Conservation (phyloP, 306 rosid genomes). For the Arachis stenosperma region DNA sequence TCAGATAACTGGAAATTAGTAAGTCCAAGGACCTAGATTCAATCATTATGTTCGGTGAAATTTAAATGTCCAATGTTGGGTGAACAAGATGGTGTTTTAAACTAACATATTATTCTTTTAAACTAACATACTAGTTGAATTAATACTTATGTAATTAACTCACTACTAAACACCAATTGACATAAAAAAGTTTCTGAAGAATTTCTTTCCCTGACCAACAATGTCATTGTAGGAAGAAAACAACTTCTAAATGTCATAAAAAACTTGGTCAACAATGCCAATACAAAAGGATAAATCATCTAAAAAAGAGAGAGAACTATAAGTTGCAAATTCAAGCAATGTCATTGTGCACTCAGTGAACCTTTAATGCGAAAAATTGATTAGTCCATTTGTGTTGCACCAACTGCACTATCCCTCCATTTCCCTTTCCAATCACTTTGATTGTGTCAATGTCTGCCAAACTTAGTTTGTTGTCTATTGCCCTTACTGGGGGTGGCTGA, state of each 20-base stretch:
- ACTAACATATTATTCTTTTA: background rate
- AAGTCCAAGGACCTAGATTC: conserved; percentile 20
- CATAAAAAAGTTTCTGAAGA: conserved; percentile 18
- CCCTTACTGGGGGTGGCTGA: conserved; percentile 86
- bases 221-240: background rate
- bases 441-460: conserved; percentile 75
- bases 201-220: background rate
- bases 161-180: background rate
- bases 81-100: conserved; percentile 10
- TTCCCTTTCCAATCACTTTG: conserved; percentile 95
- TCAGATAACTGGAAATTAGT: background rate
- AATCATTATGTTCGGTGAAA: conserved; percentile 5
- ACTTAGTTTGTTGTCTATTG: conserved; percentile 72
- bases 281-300: background rate
- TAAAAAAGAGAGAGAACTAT: background rate
- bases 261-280: background rate
- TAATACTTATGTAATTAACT: conserved; percentile 9
- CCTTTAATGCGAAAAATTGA: conserved; percentile 98
- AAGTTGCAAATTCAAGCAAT: conserved; percentile 21
- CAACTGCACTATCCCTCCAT: conserved; percentile 93
- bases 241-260: background rate
- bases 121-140: background rate
- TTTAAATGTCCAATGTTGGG: background rate
- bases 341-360: conserved; percentile 39
- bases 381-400: conserved; percentile 98